Evolutionary conservation across 2,329 filamentous ascomycete genomes (phyloP).

Genomic region (Trichophyton schoenleinii): DNA sequence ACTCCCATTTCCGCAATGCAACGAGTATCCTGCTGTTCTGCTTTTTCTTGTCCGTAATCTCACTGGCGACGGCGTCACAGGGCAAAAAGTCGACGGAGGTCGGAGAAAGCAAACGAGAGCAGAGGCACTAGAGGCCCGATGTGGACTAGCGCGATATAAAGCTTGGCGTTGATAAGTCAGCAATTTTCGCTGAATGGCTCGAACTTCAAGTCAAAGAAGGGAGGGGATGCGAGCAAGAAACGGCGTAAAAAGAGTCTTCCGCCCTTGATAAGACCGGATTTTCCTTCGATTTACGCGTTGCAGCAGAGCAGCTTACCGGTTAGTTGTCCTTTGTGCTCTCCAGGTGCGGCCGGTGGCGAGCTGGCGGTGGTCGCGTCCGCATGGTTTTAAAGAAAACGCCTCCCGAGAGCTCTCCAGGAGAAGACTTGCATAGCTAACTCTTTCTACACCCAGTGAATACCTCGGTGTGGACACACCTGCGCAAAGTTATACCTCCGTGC

Average conservation of each 20-base stretch:
- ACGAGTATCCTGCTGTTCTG: not conserved
- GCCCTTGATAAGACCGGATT: not conserved
- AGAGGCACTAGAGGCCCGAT: conserved; percentile 3
- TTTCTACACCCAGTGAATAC: not conserved
- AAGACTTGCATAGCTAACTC: not conserved
- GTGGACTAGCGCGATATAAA: conserved; percentile 5
- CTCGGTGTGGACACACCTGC: not conserved
- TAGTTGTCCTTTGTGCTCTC: not conserved
- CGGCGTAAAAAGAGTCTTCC: not conserved
- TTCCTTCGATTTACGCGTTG: not conserved
- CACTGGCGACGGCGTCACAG: not conserved
- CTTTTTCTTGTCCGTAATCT: not conserved
- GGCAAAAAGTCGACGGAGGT: not conserved
- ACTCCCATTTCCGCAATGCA: conserved; percentile 41
- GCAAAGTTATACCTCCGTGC: not conserved
- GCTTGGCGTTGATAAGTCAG: conserved; percentile 16
- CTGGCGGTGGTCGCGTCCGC: not conserved
- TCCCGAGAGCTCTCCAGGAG: not conserved
- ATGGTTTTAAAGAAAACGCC: not conserved
- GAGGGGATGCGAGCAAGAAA: conserved; percentile 7
- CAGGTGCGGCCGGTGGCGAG: not conserved
- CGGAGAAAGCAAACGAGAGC: not conserved
- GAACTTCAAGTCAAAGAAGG: conserved; percentile 12
- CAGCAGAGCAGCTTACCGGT: not conserved
- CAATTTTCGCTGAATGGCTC: conserved; percentile 11